These are phyloP conservation scores for Theobroma grandiflorum DNA, from an alignment of 441 rosid species.

Conservation along the genomic window DNA sequence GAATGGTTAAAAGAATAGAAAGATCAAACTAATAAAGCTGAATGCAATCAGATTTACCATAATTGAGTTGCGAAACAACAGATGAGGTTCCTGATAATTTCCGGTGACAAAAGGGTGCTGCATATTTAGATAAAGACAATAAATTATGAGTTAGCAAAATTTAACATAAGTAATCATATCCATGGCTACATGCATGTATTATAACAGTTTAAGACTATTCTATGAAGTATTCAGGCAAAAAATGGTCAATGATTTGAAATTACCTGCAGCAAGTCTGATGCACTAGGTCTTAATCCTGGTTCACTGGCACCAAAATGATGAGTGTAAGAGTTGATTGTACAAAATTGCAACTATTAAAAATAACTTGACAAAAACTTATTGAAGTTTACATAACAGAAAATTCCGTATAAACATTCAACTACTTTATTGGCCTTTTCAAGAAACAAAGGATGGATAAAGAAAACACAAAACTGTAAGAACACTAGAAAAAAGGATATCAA, in stretches of 20 bases:
- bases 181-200: conserved; percentile 5
- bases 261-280: conserved; percentile 73
- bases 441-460: conserved; percentile 17
- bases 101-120: conserved; percentile 76
- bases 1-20: conserved; percentile 32
- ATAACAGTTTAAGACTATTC: conserved; percentile 14
- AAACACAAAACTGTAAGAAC: conserved; percentile 3
- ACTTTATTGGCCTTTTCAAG: conserved; percentile 16
- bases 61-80: conserved; percentile 45
- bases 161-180: not conserved
- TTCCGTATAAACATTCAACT: conserved; percentile 4
- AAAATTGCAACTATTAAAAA: not conserved
- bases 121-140: conserved; percentile 26
- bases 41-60: conserved; percentile 44
- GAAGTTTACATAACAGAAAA: conserved; percentile 10
- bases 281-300: conserved; percentile 61
- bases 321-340: conserved; percentile 27
- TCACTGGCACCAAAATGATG: conserved; percentile 53
- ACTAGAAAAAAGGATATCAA: conserved; percentile 21
- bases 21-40: conserved; percentile 24
- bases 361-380: not conserved
- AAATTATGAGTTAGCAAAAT: conserved; percentile 13
- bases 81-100: conserved; percentile 54
- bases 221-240: conserved; percentile 22
- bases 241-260: conserved; percentile 21